Base-by-base conservation (phyloP, 169 alveolate species). In the Cryptosporidium baileyi region DNA sequence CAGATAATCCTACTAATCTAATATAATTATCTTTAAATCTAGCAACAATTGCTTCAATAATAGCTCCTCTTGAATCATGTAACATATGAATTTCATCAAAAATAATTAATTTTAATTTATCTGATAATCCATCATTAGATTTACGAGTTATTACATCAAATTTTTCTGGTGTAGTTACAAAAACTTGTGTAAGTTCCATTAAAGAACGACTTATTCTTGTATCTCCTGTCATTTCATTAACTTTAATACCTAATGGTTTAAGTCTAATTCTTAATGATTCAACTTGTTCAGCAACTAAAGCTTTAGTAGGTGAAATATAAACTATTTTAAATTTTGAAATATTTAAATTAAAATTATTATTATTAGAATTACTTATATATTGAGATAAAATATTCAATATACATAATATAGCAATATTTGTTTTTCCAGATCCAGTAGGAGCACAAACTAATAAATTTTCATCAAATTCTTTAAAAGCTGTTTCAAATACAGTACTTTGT, bases 341-440 rank as follows among this genome's bases (percentile, higher is more conserved):
- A 43, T 90, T 89, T 36, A 61, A 60, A 38, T 45, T 24, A 22
- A 54, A 54, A 13, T 44, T 24, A 17, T 54, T 34, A 49, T 80
- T 85, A 59, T 57, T 63, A 40, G 28, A 17, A 80, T 89, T n/a
- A 24, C 59, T 61, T 28, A 89, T 79, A 79, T 91, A 90, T 89
- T 54, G 89, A 45, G 91, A 89, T 26, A 98, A 85, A 80, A 95
- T 97, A 80, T 97, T 94, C 60, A 99, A 90, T 43, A 98, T 98
- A 54, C 99, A 93, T 63, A 99, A 92, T 88, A 99, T 89, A 60
- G 99, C 99, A 60, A 98, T 97, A 90, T 98, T 99, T 6, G 99
- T 99, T 93, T 99, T 99, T 19, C 99, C 99, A 6, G 99, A 99
- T 8, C 99, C 99, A 1, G 99, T 98, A 8, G 99, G 99, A 22